Evolutionary conservation across 768 basidiomycete genomes (phyloP), one percentile per base, ranked within the genome.

Genomic region (Dentipellis fragilis): DNA sequence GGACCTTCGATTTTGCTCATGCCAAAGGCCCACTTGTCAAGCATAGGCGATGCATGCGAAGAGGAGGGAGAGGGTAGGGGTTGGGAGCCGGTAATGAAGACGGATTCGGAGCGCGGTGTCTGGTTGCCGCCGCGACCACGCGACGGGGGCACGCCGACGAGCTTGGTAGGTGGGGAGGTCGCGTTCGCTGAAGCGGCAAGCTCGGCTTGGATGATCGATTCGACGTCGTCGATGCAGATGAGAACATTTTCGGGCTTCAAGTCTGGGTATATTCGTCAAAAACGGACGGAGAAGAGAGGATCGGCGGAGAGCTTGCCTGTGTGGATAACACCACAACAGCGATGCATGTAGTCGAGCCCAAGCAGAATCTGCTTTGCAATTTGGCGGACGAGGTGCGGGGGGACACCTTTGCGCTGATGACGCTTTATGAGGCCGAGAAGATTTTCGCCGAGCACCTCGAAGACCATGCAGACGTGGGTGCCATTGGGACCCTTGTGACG

Each of bases 401-500:
- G 94, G 1, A 98, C 94, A 60, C 95, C 95, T 64, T 95, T 93
- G 73, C 93, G 93, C 75, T 98, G 94, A 73, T 98, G 93, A 10
- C 95, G 83, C 72, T 96, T 97, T 79, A 98, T 96, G 64, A 99
- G 80, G 4, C 88, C 93, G 2, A 98, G 81, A 2, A 99, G 76
- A 68, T 95, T 97, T 72, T 99, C 95, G 58, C 95, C 96, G 9
- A 99, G 80, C 22, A 98, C 96, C 70, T 99, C 96, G 65, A 97
- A 97, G 12, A 96, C 93, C 96, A 99, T 98, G 78, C 96, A 98
- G 62, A 99, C 89, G 71, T 99, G 96, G 14, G 81, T 86, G 38
- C 96, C 96, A 68, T 99, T 96, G 10, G 93, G 93, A 1, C 96
- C 96, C 58, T 88, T 89, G 72, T 98, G 96, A 23, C 86, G 81